Percentiles rank a stretch among this genome's conserved stretches.
phyloP scores from a whole-genome alignment of 805 yeast genomes.

The Metschnikowia baotianmanensis region DNA sequence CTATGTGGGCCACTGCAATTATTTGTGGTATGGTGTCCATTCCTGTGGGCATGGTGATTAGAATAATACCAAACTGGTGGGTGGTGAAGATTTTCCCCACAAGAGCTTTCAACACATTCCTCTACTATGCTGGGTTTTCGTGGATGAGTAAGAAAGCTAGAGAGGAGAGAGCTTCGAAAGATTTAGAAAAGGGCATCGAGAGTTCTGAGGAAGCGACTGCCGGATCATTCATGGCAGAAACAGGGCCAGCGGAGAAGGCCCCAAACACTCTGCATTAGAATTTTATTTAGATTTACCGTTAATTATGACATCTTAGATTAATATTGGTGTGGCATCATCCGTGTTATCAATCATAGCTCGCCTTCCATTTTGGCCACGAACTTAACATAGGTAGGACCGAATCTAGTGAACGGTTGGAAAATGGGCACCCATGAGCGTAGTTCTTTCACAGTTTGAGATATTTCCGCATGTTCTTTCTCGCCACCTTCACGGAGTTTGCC shows the following conservation, averaged over 20 bases:
- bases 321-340: not conserved
- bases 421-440: conserved; percentile 50
- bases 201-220: conserved; percentile 5
- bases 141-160: conserved; percentile 33
- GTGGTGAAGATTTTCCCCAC: conserved; percentile 65
- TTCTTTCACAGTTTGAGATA: conserved; percentile 44
- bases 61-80: conserved; percentile 83
- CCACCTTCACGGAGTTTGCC: conserved; percentile 33
- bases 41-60: conserved; percentile 73
- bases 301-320: not conserved
- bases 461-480: conserved; percentile 25
- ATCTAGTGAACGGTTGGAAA: conserved; percentile 52
- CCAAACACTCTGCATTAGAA: conserved; percentile 4
- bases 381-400: conserved; percentile 47
- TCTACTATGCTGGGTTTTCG: conserved; percentile 37
- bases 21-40: conserved; percentile 76
- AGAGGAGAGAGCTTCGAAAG: conserved; percentile 12
- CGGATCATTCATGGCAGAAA: not conserved
- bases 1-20: conserved; percentile 88
- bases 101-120: conserved; percentile 39
- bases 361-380: conserved; percentile 43
- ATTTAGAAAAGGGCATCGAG: conserved; percentile 19
- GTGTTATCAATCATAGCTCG: conserved; percentile 9
- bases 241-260: conserved; percentile 1
- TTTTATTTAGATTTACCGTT: not conserved